Evolutionary conservation across 2,329 filamentous ascomycete species (phyloP), one percentile per base, ranked within the genome.

Genomic region (Claviceps citrina): DNA sequence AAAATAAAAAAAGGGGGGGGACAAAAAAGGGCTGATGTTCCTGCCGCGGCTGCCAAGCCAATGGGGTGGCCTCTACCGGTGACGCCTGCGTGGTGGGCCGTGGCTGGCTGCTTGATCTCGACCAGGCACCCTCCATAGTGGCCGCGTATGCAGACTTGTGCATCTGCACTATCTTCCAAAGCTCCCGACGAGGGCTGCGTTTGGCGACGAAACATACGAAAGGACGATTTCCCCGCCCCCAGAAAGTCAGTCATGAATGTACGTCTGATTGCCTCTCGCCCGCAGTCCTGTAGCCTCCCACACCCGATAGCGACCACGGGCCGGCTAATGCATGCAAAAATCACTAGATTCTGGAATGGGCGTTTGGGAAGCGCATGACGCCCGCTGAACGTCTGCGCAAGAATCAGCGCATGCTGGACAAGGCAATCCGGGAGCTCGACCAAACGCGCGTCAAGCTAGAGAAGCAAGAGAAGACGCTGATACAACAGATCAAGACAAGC

Each of bases 311-410:
- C 7, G 19, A 24, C 8, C 10, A 27, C 12, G 36, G 7, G 36
- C 38, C 38, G 30, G 43, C 43, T 44, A 32, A 44, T 31, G 16
- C 33, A 25, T 4, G 47, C 44, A 48, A 46, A 48, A 46, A 49
- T 8, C 44, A 36, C 33, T 52, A 95, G 84, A 84, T 96, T 58
- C 75, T 98, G 46, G 91, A 98, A 75, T 98, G 91, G 87, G 89
- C 89, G 30, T 98, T 98, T 58, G 91, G 91, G 50, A 96, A 95
- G 75, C 91, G 91, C 63, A 93, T 96, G 76, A 98, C 91, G 70
- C 89, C 91, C 4, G 85, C 86, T 19, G 83, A 91, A 71, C 81
- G 84, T 60, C 70, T 89, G 60, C 79, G 84, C 61, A 89, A 89
- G 70, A 93, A 98, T 63, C 91, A 96, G 66, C 78, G 91, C 53